Evolutionary conservation across 352 stramenopile genomes (phyloP).

Genomic region (Aphanomyces astaci): DNA sequence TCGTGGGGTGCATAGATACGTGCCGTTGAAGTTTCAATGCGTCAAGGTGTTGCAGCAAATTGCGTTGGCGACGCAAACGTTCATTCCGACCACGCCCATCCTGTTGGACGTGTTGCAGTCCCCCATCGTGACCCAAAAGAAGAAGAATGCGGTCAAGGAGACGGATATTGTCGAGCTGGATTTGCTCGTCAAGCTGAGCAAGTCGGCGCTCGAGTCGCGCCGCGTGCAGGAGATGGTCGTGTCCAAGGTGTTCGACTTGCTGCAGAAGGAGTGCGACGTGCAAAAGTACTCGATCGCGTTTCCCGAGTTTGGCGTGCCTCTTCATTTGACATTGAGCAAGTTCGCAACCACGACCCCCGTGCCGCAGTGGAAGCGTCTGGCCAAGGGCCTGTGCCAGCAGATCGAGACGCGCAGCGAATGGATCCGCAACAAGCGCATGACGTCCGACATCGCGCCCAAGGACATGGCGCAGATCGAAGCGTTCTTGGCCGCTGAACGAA

Average conservation of each 20-base stretch:
- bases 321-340: constrained; percentile 82
- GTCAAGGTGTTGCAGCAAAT: constrained; percentile 95
- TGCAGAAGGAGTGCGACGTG: constrained; percentile 92
- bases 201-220: constrained; percentile 78
- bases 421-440: constrained; percentile 87
- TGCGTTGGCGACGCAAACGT: constrained; percentile 89
- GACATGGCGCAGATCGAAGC: constrained; percentile 80
- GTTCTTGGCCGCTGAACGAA: constrained; percentile 71
- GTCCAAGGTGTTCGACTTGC: constrained; percentile 87
- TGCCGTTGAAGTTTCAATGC: constrained; percentile 95
- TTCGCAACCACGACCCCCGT: constrained; percentile 79
- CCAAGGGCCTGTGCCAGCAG: constrained; percentile 49
- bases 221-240: constrained; percentile 87
- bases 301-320: constrained; percentile 89
- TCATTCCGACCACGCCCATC: constrained; percentile 91
- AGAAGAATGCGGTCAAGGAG: constrained; percentile 41
- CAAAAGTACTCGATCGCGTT: constrained; percentile 95
- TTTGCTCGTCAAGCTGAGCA: constrained; percentile 88
- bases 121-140: constrained; percentile 13
- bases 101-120: constrained; percentile 90
- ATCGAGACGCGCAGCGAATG: constrained; percentile 69
- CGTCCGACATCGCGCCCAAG: constrained; percentile 80
- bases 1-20: constrained; percentile 32
- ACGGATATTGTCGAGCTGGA: constrained; percentile 46
- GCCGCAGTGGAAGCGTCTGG: constrained; percentile 71